Conservation (phyloP, 768 basidiomycete genomes). For the Suillus ampliporus region DNA sequence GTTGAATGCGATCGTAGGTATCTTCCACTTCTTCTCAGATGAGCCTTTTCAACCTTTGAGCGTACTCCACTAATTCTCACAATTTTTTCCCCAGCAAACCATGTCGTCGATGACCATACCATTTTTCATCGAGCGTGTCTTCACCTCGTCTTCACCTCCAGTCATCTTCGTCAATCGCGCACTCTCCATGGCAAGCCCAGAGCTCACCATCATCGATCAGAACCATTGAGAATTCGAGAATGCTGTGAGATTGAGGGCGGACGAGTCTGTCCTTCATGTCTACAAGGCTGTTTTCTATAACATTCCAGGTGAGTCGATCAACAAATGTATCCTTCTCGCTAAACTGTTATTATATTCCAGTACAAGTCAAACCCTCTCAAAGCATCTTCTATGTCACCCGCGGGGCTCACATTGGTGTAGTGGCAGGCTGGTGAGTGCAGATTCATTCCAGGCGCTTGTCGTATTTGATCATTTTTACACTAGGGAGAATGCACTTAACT, state of each 20-base stretch:
- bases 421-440: background rate
- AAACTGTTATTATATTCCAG: background rate
- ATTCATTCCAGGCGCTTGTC: background rate
- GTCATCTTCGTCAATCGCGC: background rate
- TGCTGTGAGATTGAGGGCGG: background rate
- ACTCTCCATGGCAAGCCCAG: background rate
- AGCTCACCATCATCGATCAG: background rate
- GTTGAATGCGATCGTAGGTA: background rate
- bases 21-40: background rate
- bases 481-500: background rate
- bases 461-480: background rate
- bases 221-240: background rate
- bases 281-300: background rate
- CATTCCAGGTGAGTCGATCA: background rate
- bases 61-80: background rate
- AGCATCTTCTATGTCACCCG: background rate
- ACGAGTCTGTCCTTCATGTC: background rate
- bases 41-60: constrained; percentile 1
- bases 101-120: background rate
- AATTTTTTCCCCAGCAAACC: background rate
- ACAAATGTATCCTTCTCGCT: background rate
- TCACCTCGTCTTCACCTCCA: too few relatives aligned
- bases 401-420: background rate
- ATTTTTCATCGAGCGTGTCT: background rate
- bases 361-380: background rate